These are phyloP conservation scores for Suhomyces terraborum DNA, from an alignment of 1,139 yeast species.

Conservation along the genomic window DNA sequence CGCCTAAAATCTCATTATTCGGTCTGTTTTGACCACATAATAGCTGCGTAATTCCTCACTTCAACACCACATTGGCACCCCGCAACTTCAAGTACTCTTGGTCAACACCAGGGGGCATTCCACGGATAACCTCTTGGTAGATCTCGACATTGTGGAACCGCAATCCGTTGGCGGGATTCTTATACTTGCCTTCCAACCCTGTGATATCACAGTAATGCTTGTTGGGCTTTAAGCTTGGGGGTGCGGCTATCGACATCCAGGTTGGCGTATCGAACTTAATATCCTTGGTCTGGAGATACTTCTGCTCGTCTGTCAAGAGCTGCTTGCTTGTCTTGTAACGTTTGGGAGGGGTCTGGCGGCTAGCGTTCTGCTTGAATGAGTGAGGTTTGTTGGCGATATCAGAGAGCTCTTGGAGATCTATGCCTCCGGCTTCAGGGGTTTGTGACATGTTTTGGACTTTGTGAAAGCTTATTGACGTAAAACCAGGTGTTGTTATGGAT, in stretches of 20 bases:
- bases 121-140: constrained; percentile 71
- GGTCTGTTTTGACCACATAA: no score
- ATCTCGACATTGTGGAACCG: constrained; percentile 85
- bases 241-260: constrained; percentile 70
- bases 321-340: constrained; percentile 80
- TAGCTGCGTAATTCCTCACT: no score
- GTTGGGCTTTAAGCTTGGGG: constrained; percentile 81
- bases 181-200: constrained; percentile 79
- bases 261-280: constrained; percentile 54
- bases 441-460: constrained; percentile 7
- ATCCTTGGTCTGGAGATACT: constrained; percentile 50
- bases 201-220: constrained; percentile 94
- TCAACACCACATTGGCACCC: constrained; percentile 83
- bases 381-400: constrained; percentile 46
- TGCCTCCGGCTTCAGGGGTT: constrained; percentile 11
- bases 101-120: constrained; percentile 88
- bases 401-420: constrained; percentile 39
- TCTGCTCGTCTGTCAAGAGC: constrained; percentile 73
- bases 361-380: constrained; percentile 56
- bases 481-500: neutral
- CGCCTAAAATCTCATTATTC: no score
- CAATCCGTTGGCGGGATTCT: constrained; percentile 72
- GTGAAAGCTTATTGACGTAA: neutral
- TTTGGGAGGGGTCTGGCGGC: constrained; percentile 50
- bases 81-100: constrained; percentile 88